phyloP scores from a whole-genome alignment of 441 rosid species.

The Metrosideros polymorpha region DNA sequence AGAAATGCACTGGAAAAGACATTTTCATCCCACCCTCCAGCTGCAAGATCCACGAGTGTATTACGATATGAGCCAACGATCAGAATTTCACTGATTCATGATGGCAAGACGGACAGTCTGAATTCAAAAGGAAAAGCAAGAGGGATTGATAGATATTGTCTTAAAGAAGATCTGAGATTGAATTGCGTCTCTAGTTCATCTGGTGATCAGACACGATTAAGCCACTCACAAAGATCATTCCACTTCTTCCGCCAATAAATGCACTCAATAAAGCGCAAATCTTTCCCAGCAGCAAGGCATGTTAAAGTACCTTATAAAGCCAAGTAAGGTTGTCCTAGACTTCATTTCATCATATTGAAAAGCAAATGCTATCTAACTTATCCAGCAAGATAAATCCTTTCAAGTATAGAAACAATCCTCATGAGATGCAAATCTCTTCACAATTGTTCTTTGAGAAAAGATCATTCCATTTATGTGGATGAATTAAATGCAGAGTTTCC shows the following conservation, averaged over 20 bases:
- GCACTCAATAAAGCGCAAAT: neutral
- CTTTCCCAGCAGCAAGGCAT: neutral
- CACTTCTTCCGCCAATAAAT: neutral
- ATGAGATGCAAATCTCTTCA: neutral
- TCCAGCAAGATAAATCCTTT: neutral
- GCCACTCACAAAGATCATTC: neutral
- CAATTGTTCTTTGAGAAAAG: neutral
- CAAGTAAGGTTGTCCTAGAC: neutral
- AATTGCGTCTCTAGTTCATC: neutral
- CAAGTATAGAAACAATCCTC: neutral
- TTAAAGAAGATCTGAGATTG: neutral
- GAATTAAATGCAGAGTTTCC: neutral
- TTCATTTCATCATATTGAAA: neutral
- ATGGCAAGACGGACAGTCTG: neutral
- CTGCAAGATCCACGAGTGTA: neutral
- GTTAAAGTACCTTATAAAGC: neutral
- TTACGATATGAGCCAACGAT: neutral
- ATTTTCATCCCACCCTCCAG: neutral
- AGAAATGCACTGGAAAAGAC: neutral
- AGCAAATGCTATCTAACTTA: neutral
- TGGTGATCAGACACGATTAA: neutral
- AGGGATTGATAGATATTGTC: neutral
- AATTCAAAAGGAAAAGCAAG: neutral
- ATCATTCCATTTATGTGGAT: neutral
- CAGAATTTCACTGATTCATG: neutral